Evolutionary conservation across 2,329 filamentous ascomycete species (phyloP), one percentile per base, ranked within the genome.

Genomic region (Sporothrix brunneoviolacea): DNA sequence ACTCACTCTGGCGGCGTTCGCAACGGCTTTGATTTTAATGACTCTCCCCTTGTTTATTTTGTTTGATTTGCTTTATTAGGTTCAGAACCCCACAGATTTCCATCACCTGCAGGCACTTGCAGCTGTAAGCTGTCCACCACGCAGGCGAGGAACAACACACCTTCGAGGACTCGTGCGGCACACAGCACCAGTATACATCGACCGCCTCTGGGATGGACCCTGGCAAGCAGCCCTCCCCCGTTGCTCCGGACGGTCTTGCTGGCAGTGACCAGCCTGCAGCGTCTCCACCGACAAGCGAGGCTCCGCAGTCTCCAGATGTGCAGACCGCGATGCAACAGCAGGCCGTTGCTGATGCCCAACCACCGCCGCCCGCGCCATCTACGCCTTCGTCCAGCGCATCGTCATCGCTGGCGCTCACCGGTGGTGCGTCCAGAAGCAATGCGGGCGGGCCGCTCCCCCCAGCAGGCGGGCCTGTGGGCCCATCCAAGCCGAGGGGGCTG

Each of bases 331-430:
- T 8, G 12, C 15, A 8, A 21, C 21, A 33, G 18, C 33, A 8
- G 13, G 24, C 27, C 24, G 18, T 1, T 6, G 28, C 30, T 33
- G 45, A 40, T 40, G 36, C 36, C 45, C 45, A 40, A 48, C 35
- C 32, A 37, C 35, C 32, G 22, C 13, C 36, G 24, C 15, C 22
- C 15, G 8, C 18, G 24, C 7, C n/a, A 40, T 21, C 27, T 16
- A 22, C 18, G 27, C 8, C 24, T 9, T 16, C 33, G 36, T 33
- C 37, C 36, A 48, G 36, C 45, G 15, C n/a, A 38, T 30, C 44
- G 38, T 30, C 44, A 32, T 47, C 24, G 35, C 33, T 27, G 44
- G 28, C 35, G 44, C 44, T 36, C 32, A 37, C 43, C 32, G 21
- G 30, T 15, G 32, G 19, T n/a, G n/a, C n/a, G n/a, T n/a, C n/a